Evolutionary conservation across 371 early-diverging fungal genomes (phyloP).

Genomic region (Fennellomyces sp.): DNA sequence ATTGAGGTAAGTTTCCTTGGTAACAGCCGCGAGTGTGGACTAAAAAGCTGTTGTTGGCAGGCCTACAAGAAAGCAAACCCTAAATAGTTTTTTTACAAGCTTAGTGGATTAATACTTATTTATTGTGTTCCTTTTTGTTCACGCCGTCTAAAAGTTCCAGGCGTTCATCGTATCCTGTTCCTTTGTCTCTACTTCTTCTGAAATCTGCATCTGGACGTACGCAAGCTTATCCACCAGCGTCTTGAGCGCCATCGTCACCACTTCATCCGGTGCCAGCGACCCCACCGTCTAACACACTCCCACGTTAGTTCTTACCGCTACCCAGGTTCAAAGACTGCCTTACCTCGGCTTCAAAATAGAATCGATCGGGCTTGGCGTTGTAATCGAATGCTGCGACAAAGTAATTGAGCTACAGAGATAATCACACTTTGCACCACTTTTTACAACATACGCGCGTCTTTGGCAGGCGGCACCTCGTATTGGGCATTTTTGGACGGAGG

Average conservation of each 20-base stretch:
- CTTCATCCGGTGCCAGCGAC: slow-evolving; percentile 85
- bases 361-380: slow-evolving; percentile 82
- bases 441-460: slow-evolving; percentile 55
- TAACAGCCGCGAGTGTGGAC: not conserved
- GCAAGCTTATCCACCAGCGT: slow-evolving; percentile 85
- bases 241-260: slow-evolving; percentile 82
- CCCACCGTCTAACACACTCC: slow-evolving; percentile 71
- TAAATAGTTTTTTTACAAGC: not conserved
- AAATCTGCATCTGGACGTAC: slow-evolving; percentile 75
- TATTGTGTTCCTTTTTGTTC: not conserved
- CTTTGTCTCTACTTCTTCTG: slow-evolving; percentile 60
- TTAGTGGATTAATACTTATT: not conserved
- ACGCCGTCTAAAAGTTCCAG: slow-evolving; percentile 22
- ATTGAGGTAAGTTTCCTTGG: slow-evolving; percentile 29
- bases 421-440: not conserved
- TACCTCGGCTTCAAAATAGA: slow-evolving; percentile 91
- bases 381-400: slow-evolving; percentile 77
- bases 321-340: too few relatives aligned
- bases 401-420: not conserved
- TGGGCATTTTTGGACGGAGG: slow-evolving; percentile 79
- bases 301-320: too few relatives aligned
- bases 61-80: not conserved
- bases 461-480: slow-evolving; percentile 67
- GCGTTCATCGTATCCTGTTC: slow-evolving; percentile 35
- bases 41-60: not conserved